phyloP scores from a whole-genome alignment of 2,329 filamentous ascomycete genomes.

The Stagonosporopsis tanaceti region DNA sequence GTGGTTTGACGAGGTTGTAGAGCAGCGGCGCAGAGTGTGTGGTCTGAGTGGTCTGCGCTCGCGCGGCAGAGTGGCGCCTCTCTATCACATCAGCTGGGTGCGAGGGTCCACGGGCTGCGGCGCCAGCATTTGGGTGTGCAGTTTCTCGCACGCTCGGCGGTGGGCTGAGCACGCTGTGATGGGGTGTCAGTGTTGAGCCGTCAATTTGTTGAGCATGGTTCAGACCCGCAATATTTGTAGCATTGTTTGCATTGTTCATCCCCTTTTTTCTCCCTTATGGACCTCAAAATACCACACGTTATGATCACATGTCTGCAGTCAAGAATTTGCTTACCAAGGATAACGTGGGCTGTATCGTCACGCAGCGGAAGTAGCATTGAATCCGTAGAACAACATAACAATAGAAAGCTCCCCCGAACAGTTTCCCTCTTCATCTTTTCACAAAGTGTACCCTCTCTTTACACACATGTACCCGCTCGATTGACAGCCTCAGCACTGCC shows the following conservation, averaged over 20 bases:
- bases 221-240: background rate
- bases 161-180: conserved; percentile 3
- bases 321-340: background rate
- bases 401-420: no score
- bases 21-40: conserved; percentile 2
- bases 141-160: background rate
- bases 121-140: conserved; percentile 15
- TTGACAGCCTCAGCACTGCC: conserved; percentile 8
- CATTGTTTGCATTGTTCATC: conserved; percentile 3
- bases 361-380: no score
- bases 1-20: conserved; percentile 9
- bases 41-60: conserved; percentile 4
- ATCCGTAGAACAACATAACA: no score
- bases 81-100: conserved; percentile 18
- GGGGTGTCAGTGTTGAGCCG: background rate
- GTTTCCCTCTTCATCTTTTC: no score
- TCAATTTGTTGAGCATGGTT: background rate
- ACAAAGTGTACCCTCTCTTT: no score
- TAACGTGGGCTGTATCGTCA: no score
- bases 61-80: conserved; percentile 4
- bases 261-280: background rate
- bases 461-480: conserved; percentile 4
- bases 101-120: conserved; percentile 12
- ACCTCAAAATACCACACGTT: conserved; percentile 3
- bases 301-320: background rate